phyloP scores from a whole-genome alignment of 139 green algal species.

The Coelastrella sp. region DNA sequence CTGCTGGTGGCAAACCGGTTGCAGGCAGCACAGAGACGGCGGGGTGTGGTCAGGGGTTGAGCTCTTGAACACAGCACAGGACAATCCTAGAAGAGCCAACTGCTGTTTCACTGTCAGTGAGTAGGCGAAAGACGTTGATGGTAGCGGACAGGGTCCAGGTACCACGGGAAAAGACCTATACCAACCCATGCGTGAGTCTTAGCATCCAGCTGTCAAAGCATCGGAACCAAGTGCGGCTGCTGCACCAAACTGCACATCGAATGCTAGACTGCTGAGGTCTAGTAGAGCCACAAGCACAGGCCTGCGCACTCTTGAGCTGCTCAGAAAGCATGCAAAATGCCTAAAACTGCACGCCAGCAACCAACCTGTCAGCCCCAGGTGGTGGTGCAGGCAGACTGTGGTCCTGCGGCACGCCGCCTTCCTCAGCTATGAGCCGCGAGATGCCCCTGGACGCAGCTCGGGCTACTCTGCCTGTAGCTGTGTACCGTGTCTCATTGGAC shows the following conservation, averaged over 20 bases:
- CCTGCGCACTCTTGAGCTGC: too few relatives aligned
- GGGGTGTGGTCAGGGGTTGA: background rate
- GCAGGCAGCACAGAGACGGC: background rate
- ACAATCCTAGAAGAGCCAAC: background rate
- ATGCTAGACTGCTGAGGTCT: too few relatives aligned
- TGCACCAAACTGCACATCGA: too few relatives aligned
- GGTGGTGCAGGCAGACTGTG: constrained; percentile 37
- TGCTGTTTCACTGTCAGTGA: background rate
- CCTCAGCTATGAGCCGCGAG: constrained; percentile 36
- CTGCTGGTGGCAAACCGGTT: background rate
- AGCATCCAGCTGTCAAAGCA: too few relatives aligned
- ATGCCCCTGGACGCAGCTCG: constrained; percentile 26
- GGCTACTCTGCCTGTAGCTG: constrained; percentile 28
- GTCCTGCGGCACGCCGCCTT: constrained; percentile 31
- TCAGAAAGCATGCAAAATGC: too few relatives aligned
- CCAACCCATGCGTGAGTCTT: too few relatives aligned
- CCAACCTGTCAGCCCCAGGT: background rate
- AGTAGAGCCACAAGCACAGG: too few relatives aligned
- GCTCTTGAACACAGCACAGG: too few relatives aligned
- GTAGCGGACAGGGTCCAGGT: too few relatives aligned
- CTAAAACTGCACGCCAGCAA: background rate
- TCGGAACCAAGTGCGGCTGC: too few relatives aligned
- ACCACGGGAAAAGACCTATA: too few relatives aligned
- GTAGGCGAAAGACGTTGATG: background rate
- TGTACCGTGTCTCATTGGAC: constrained; percentile 29